These are phyloP conservation scores for Escallonia herrerae DNA, from an alignment of 129 eudicot species.

Conservation along the genomic window DNA sequence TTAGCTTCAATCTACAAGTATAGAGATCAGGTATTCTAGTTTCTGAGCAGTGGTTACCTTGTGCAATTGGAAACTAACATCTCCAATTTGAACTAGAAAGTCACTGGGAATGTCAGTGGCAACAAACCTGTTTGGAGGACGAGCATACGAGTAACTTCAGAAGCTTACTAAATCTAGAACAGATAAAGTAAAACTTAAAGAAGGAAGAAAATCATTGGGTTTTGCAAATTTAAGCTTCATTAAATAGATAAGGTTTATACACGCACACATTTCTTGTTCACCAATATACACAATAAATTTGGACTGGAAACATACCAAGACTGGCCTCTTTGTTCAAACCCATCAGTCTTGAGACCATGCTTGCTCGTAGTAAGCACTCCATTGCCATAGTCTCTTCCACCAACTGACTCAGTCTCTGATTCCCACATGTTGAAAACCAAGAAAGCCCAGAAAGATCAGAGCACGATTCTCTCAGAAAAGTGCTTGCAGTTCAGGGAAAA, in stretches of 20 bases:
- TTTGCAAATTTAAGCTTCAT: no score
- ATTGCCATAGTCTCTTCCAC: slow-evolving; percentile 48
- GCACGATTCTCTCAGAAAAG: slow-evolving; percentile 7
- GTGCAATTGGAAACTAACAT: slow-evolving; percentile 76
- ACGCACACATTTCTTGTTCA: no score
- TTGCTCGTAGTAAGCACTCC: slow-evolving; percentile 46
- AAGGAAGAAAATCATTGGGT: background rate
- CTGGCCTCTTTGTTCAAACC: slow-evolving; percentile 83
- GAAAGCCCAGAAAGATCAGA: background rate
- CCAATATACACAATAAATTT: background rate
- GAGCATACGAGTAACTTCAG: slow-evolving; percentile 1
- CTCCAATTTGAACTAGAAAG: slow-evolving; percentile 73
- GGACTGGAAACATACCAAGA: slow-evolving; percentile 52
- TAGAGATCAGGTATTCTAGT: background rate
- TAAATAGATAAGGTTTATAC: no score
- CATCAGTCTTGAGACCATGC: slow-evolving; percentile 48
- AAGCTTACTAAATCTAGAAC: background rate
- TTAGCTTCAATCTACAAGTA: background rate
- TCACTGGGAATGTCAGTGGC: slow-evolving; percentile 89
- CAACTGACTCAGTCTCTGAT: slow-evolving; percentile 57
- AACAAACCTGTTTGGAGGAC: slow-evolving; percentile 44
- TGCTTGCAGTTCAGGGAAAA: slow-evolving; percentile 11
- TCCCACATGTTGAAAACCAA: slow-evolving; percentile 60
- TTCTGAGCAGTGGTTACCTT: slow-evolving; percentile 41
- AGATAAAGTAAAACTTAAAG: background rate